Base-by-base conservation (phyloP, 1,284 basidiomycete species). In the Mycena sp. region DNA sequence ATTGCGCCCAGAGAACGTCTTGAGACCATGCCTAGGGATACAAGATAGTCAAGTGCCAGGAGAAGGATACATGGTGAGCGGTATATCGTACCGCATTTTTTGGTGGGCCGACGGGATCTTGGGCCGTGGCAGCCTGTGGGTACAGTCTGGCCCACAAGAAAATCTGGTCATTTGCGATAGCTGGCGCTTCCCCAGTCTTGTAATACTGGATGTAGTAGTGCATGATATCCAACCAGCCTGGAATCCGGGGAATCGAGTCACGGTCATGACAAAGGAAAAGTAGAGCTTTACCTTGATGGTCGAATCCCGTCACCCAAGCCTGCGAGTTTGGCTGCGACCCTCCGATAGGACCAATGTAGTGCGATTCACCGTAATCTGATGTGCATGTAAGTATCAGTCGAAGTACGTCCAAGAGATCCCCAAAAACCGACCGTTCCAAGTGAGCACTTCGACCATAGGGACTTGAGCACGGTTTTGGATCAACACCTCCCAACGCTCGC, bases 221-320 rank as follows among this genome's bases (percentile, higher is more conserved):
- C 58, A 81, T 78, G 53, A 86, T 71, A 52, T 80, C 75, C 41
- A 86, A 77, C 71, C 32, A 56, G 81, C 82, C 81, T 65, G 76
- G 77, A 11, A 6, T 6, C 7, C 7, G 40, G 14, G 14, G 14
- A 35, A 41, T 41, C 9, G 7, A 6, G 7, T 41, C 19, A 17
- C 10, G 10, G 6, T 41, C 40, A 17, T 41, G 12, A 7, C 6
- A 6, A 21, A 41, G 6, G 6, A 6, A 6, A 35, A 35, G 7
- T 10, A 21, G 6, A 41, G 9, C 9, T 17, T 6, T 7, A 41
- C 40, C 56, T 32, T 29, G 17, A 73, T 91, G 89, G 55, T 85
- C 82, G 72, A 85, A 87, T 2, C 88, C 89, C 67, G 87, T 77
- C 28, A 86, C 85, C 89, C 89, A 91, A 2, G 80, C 80, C 67